These are phyloP conservation scores for Camelina neglecta DNA, from an alignment of 345 rosid species.

Conservation along the genomic window DNA sequence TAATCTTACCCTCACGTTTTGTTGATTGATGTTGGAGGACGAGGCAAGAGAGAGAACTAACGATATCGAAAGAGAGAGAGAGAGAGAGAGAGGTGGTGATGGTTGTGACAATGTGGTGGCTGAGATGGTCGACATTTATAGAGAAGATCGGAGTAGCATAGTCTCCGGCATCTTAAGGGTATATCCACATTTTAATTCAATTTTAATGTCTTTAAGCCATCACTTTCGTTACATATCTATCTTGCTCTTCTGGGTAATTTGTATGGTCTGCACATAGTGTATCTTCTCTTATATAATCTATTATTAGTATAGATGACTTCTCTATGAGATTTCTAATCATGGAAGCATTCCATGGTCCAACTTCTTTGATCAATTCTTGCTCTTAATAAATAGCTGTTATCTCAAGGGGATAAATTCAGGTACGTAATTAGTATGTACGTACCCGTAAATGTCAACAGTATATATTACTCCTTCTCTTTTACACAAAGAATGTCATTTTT, in stretches of 20 bases:
- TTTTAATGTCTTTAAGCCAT: not conserved
- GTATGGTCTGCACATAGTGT: too few species aligned
- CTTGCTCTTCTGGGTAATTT: too few species aligned
- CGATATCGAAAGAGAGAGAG: not conserved
- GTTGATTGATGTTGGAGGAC: not conserved
- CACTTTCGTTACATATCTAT: too few species aligned
- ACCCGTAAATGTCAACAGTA: too few species aligned
- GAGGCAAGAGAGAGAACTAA: not conserved
- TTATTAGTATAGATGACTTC: slow-evolving; percentile 1
- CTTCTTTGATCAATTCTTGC: not conserved
- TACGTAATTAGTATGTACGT: too few species aligned
- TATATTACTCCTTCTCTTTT: too few species aligned
- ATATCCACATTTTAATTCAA: slow-evolving; percentile 23
- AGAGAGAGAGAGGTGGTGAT: not conserved
- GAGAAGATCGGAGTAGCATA: slow-evolving; percentile 3
- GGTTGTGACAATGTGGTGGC: slow-evolving; percentile 12
- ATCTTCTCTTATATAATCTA: not conserved
- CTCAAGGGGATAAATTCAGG: not conserved
- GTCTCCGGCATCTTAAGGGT: slow-evolving; percentile 35
- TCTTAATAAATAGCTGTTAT: not conserved
- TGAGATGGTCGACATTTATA: slow-evolving; percentile 15
- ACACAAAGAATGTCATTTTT: too few species aligned
- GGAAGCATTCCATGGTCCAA: not conserved
- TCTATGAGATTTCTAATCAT: too few species aligned
- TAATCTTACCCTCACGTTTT: slow-evolving; percentile 27